Conservation (phyloP, 371 early-diverging fungal species). For the Mortierella sp. region DNA sequence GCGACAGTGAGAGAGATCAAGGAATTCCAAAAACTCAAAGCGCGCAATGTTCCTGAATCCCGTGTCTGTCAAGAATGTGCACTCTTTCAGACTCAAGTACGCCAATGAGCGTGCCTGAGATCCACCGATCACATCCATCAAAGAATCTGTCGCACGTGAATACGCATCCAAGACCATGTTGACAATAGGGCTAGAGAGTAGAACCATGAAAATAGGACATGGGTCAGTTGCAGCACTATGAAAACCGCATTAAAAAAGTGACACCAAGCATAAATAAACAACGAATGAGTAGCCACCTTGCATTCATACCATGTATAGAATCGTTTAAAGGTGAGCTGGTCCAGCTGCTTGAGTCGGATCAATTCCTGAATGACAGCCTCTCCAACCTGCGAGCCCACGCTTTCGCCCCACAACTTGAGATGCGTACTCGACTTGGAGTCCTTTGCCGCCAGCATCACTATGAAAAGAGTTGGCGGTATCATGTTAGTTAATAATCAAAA, state of each 20-base stretch:
- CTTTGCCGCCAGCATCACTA: constrained; percentile 39
- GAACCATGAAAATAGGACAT: neutral
- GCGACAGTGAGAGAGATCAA: constrained; percentile 53
- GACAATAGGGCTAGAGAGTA: constrained; percentile 25
- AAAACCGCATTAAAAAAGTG: neutral
- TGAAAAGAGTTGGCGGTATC: neutral
- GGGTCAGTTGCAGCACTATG: no score
- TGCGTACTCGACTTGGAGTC: constrained; percentile 26
- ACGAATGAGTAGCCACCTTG: neutral
- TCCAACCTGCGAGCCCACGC: constrained; percentile 40
- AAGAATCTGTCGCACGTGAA: constrained; percentile 50
- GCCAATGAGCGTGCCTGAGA: constrained; percentile 42
- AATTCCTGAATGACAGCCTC: constrained; percentile 47
- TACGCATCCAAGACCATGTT: constrained; percentile 50
- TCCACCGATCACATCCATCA: constrained; percentile 41
- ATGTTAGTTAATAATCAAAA: neutral
- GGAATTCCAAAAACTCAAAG: constrained; percentile 43
- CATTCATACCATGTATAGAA: constrained; percentile 33
- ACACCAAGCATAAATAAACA: neutral
- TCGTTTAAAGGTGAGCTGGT: constrained; percentile 41
- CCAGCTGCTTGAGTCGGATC: constrained; percentile 42
- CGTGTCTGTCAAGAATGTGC: constrained; percentile 36
- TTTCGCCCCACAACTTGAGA: constrained; percentile 25
- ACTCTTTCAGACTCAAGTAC: constrained; percentile 43
- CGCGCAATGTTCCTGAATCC: constrained; percentile 42